Evolutionary conservation across 345 rosid species (phyloP).

Genomic region (Moringa oleifera): DNA sequence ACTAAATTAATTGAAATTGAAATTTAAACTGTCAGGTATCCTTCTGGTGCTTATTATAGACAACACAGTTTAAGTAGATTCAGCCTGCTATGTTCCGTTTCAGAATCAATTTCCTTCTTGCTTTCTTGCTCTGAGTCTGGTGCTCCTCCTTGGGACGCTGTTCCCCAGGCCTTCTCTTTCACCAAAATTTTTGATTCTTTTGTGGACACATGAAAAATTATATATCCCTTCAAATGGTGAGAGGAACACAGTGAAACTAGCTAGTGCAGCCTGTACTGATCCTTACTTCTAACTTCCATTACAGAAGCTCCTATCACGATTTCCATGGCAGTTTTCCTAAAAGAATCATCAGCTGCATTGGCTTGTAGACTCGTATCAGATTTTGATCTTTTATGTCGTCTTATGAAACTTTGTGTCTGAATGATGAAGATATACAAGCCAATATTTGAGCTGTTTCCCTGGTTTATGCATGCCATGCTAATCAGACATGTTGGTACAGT

Average conservation of each 20-base stretch:
- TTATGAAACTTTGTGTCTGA: background rate
- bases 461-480: slow-evolving; percentile 6
- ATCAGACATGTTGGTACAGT: slow-evolving; percentile 32
- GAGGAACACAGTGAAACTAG: no score
- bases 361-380: no score
- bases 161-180: no score
- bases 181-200: no score
- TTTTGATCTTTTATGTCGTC: background rate
- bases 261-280: background rate
- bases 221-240: no score
- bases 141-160: no score
- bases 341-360: slow-evolving; percentile 5
- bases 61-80: background rate
- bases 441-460: background rate
- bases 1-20: no score
- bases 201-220: no score
- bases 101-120: background rate
- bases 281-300: slow-evolving; percentile 1
- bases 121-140: background rate
- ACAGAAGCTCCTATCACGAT: background rate
- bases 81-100: background rate
- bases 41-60: no score
- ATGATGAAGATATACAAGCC: no score
- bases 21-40: no score
- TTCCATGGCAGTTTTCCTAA: background rate